Evolutionary conservation across 179 eudicot species (phyloP).

Genomic region (Pouteria campechiana): DNA sequence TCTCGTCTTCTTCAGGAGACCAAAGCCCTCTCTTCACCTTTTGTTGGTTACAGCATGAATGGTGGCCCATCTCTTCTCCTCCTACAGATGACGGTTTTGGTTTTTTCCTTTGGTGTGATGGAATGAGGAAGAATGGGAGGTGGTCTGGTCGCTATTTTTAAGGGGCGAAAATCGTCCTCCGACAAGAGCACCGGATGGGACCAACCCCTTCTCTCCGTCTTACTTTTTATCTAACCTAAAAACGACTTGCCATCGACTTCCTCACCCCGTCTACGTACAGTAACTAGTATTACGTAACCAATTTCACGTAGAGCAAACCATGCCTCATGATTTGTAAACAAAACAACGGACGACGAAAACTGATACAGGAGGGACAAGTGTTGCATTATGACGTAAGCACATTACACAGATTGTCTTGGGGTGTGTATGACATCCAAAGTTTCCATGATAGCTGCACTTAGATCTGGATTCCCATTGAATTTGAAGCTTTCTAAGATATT

Average conservation of each 20-base stretch:
- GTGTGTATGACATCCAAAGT: no score
- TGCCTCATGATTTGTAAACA: slow-evolving; percentile 4
- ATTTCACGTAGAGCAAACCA: slow-evolving; percentile 13
- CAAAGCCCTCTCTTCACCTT: slow-evolving; percentile 93
- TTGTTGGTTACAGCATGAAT: slow-evolving; percentile 90
- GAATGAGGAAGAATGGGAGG: no score
- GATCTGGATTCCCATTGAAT: no score
- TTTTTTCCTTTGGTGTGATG: neutral
- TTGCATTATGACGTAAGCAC: no score
- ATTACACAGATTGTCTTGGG: no score
- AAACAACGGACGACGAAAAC: no score
- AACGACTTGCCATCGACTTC: slow-evolving; percentile 55
- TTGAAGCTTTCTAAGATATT: no score
- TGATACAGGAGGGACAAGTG: no score
- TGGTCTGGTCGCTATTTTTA: no score
- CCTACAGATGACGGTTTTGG: neutral
- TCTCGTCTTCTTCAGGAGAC: slow-evolving; percentile 94
- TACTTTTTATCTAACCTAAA: slow-evolving; percentile 55
- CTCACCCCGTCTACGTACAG: slow-evolving; percentile 12
- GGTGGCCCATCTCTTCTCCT: slow-evolving; percentile 57
- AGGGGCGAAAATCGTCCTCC: no score
- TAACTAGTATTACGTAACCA: slow-evolving; percentile 15
- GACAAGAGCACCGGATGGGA: slow-evolving; percentile 4
- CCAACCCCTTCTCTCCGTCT: slow-evolving; percentile 5
- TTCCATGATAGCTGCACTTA: no score